phyloP scores from a whole-genome alignment of 148 eudicot genomes.

The Polygonum maritimum region DNA sequence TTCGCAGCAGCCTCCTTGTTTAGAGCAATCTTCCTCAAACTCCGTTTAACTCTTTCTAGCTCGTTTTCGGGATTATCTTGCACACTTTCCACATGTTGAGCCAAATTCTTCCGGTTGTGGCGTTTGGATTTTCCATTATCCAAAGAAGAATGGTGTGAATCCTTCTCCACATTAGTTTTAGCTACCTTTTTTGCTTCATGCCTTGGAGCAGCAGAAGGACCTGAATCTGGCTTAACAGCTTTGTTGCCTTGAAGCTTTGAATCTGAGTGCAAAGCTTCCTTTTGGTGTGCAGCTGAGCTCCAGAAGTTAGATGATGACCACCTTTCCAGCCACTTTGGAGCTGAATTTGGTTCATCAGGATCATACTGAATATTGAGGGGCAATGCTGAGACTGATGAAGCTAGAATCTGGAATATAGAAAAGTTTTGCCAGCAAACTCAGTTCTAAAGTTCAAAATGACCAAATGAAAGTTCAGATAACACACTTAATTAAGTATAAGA shows the following conservation, averaged over 20 bases:
- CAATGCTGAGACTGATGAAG: slow-evolving; percentile 31
- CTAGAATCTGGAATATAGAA: slow-evolving; percentile 32
- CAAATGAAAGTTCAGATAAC: background rate
- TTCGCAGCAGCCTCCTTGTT: slow-evolving; percentile 24
- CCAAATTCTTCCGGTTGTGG: slow-evolving; percentile 26
- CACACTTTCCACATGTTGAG: slow-evolving; percentile 28
- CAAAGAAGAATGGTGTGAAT: slow-evolving; percentile 14
- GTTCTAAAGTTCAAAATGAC: background rate
- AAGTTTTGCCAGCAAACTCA: background rate
- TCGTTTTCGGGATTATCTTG: slow-evolving; percentile 47
- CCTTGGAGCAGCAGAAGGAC: slow-evolving; percentile 24
- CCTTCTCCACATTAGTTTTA: slow-evolving; percentile 24
- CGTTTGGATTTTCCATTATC: slow-evolving; percentile 43
- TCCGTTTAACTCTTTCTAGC: slow-evolving; percentile 58
- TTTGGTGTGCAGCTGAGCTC: slow-evolving; percentile 40
- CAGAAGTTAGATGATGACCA: slow-evolving; percentile 53
- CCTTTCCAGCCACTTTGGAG: slow-evolving; percentile 47
- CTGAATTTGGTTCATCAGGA: slow-evolving; percentile 45
- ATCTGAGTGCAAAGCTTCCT: slow-evolving; percentile 20
- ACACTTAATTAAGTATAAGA: background rate
- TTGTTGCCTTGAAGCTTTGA: slow-evolving; percentile 22
- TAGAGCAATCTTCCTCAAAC: slow-evolving; percentile 42
- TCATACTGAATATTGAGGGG: slow-evolving; percentile 52
- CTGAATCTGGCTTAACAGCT: slow-evolving; percentile 24
- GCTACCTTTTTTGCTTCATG: slow-evolving; percentile 25